Base-by-base conservation (phyloP, 2,329 filamentous ascomycete species). In the Dactylonectria estremocensis region DNA sequence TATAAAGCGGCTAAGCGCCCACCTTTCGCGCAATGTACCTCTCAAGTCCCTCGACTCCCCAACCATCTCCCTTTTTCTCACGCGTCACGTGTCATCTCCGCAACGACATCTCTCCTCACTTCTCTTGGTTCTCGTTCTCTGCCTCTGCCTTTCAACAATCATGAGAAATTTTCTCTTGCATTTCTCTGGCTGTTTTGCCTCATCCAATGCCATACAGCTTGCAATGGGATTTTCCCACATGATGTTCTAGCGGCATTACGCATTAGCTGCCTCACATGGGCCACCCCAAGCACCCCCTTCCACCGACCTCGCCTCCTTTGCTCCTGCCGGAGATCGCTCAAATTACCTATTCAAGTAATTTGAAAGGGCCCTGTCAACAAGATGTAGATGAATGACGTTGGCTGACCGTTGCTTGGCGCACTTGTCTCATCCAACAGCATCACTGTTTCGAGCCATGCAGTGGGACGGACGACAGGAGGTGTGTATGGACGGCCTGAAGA, bases 311-410 rank as follows among this genome's bases (percentile, higher is more conserved):
- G 3, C 35, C 37, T 45, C 22, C 10, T 45, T 56, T 45, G 3
- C 35, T 56, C 22, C 22, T 2, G 37, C 37, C 3, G 11, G 20
- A 56, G 18, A 56, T 56, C 11, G 11, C 53, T 56, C 5, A 56
- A 45, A 56, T 56, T 56, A 56, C 18, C 20, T 31, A 56, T 45
- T 56, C 3, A 45, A 56, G 35, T 56, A 56, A 56, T 43, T 56
- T 56, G 11, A 56, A 56, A 56, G 53, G 35, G 13, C 13, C 13
- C 14, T 56, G 3, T 56, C 3, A n/a, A 56, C 3, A 56, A 56
- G 53, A 56, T 56, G 3, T 18, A 4, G 24, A 45, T 56, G 7
- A 55, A 55, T 55, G 10, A 13, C 40, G 16, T 56, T 43, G 6
- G 37, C 53, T 16, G 37, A 56, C 13, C 1, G 13, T 45, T 56